Conservation (phyloP, 345 rosid species). For the Hibiscus syriacus region DNA sequence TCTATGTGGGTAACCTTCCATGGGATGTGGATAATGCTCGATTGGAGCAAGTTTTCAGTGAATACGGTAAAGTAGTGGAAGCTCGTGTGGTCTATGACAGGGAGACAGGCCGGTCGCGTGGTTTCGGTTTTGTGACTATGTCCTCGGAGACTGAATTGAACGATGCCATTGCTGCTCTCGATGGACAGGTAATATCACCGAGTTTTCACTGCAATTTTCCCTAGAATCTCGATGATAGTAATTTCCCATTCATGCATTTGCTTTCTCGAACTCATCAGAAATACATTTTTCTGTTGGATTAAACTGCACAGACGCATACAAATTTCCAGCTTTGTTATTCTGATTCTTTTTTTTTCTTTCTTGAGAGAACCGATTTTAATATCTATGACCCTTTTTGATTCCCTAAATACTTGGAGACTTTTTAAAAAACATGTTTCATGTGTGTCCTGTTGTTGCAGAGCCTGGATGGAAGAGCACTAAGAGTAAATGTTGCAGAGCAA, state of each 20-base stretch:
- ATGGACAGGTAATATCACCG: constrained; percentile 61
- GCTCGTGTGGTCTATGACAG: constrained; percentile 80
- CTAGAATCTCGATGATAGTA: neutral
- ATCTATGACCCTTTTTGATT: too few relatives aligned
- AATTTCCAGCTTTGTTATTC: too few relatives aligned
- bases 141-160: constrained; percentile 63
- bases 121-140: constrained; percentile 92
- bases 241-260: neutral
- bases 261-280: neutral
- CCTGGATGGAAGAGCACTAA: constrained; percentile 78
- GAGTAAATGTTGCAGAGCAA: constrained; percentile 79
- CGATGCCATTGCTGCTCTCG: constrained; percentile 86
- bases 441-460: constrained; percentile 35
- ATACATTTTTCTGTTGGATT: neutral
- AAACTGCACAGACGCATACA: too few relatives aligned
- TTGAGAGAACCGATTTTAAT: too few relatives aligned
- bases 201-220: neutral
- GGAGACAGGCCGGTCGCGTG: constrained; percentile 91
- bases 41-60: constrained; percentile 77
- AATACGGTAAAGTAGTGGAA: constrained; percentile 78
- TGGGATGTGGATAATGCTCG: constrained; percentile 77
- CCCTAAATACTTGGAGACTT: too few relatives aligned
- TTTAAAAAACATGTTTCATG: neutral
- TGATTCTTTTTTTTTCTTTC: too few relatives aligned
- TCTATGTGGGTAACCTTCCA: constrained; percentile 85